Conservation (phyloP, 306 rosid genomes). For the Lagenaria siceraria region DNA sequence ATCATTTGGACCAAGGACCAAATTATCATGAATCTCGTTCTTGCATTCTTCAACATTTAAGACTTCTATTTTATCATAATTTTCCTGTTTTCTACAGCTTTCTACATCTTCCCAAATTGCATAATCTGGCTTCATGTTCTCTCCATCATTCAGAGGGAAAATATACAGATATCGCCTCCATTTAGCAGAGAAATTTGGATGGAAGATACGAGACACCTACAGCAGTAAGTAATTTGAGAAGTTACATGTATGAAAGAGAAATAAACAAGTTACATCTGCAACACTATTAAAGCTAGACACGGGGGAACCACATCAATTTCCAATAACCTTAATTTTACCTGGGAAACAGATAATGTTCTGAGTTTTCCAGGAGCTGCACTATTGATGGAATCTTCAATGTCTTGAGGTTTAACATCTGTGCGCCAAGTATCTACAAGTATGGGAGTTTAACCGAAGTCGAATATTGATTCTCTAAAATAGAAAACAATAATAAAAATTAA, state of each 20-base stretch:
- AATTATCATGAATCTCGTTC: slow-evolving; percentile 6
- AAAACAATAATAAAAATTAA: neutral
- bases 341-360: slow-evolving; percentile 48
- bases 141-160: slow-evolving; percentile 54
- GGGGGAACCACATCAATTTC: neutral
- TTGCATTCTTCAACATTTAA: slow-evolving; percentile 9
- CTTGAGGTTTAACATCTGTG: slow-evolving; percentile 52
- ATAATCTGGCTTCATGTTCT: slow-evolving; percentile 20
- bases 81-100: slow-evolving; percentile 13
- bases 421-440: slow-evolving; percentile 66
- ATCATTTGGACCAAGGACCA: slow-evolving; percentile 2
- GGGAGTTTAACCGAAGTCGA: neutral
- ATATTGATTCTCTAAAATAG: neutral
- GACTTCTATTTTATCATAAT: slow-evolving; percentile 11
- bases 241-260: neutral
- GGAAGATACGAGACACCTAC: slow-evolving; percentile 82
- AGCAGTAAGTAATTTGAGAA: slow-evolving; percentile 7
- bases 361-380: slow-evolving; percentile 63
- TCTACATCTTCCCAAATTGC: slow-evolving; percentile 23
- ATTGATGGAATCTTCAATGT: slow-evolving; percentile 64
- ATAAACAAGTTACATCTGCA: neutral
- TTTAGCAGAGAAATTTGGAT: slow-evolving; percentile 91
- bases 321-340: slow-evolving; percentile 35
- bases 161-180: slow-evolving; percentile 89
- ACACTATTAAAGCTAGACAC: neutral